A percentile compares a stretch with the other conserved stretches of the same genome.
Evolutionary conservation across 139 green algal genomes (phyloP).

Genomic region (Closterium sp.): DNA sequence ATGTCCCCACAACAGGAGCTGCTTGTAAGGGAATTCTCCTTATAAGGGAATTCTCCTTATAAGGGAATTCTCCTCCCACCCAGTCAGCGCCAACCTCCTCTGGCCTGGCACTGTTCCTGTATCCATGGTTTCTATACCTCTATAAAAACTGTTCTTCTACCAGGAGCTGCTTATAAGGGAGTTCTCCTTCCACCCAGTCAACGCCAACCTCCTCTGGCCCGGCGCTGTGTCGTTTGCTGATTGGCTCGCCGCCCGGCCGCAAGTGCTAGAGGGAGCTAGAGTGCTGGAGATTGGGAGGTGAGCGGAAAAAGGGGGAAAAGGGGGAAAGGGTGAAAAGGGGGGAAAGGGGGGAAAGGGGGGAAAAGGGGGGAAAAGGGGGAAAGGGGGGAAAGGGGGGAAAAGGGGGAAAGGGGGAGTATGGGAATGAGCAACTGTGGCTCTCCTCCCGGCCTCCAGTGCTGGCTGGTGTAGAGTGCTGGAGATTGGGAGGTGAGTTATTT

Average conservation of each 20-base stretch:
- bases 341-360: too few relatives aligned
- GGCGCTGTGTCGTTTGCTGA: constrained; percentile 29
- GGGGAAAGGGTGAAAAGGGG: too few relatives aligned
- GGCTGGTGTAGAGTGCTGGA: too few relatives aligned
- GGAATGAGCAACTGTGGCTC: too few relatives aligned
- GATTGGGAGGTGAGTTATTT: too few relatives aligned
- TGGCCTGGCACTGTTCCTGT: not conserved
- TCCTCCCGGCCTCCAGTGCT: too few relatives aligned
- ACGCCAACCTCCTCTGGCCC: constrained; percentile 51
- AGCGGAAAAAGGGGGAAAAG: too few relatives aligned
- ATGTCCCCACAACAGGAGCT: too few relatives aligned
- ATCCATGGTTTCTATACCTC: not conserved
- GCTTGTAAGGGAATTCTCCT: too few relatives aligned
- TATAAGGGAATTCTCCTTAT: too few relatives aligned
- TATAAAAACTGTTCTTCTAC: not conserved
- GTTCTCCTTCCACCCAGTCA: constrained; percentile 47
- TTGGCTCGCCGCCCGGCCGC: constrained; percentile 24
- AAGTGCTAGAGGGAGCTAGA: constrained; percentile 12
- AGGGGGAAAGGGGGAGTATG: not conserved
- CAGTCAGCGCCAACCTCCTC: constrained; percentile 24
- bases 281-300: constrained; percentile 46
- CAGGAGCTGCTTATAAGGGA: constrained; percentile 46
- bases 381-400: too few relatives aligned
- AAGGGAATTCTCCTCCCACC: constrained; percentile 50
- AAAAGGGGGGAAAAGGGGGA: too few relatives aligned